These are phyloP conservation scores for Trichoderma atroviride DNA, from an alignment of 2,329 filamentous ascomycete species.

Conservation along the genomic window DNA sequence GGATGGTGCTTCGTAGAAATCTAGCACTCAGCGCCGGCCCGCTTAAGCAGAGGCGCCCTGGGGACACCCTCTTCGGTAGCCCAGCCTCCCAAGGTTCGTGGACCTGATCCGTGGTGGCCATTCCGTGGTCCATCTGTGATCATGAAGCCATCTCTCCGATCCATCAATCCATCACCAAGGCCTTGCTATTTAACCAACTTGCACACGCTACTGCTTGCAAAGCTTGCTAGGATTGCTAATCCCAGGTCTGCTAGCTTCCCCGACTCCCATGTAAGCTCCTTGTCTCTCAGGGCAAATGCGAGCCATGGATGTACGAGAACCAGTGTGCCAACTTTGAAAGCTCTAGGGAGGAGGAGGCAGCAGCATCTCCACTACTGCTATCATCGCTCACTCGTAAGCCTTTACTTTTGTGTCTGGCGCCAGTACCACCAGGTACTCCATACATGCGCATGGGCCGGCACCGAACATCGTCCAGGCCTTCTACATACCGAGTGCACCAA, in stretches of 20 bases:
- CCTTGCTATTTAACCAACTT: slow-evolving; percentile 12
- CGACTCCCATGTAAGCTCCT: slow-evolving; percentile 24
- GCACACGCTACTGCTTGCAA: background rate
- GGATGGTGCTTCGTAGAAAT: slow-evolving; percentile 21
- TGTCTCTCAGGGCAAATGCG: slow-evolving; percentile 10
- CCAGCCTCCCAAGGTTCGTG: slow-evolving; percentile 1
- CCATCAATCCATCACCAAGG: slow-evolving; percentile 1
- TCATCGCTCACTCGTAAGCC: background rate
- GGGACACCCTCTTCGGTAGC: slow-evolving; percentile 15
- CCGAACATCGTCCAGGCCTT: slow-evolving; percentile 11
- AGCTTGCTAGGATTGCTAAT: slow-evolving; percentile 7
- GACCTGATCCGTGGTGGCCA: slow-evolving; percentile 3
- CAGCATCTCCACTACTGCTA: background rate
- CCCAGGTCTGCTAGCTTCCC: slow-evolving; percentile 20
- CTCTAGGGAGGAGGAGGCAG: background rate
- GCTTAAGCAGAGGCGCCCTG: slow-evolving; percentile 17
- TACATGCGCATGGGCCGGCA: slow-evolving; percentile 8
- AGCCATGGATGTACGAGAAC: background rate
- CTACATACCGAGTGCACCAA: slow-evolving; percentile 23
- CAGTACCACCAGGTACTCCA: background rate
- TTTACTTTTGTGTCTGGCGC: slow-evolving; percentile 16
- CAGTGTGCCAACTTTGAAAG: slow-evolving; percentile 2
- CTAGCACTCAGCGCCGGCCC: slow-evolving; percentile 25
- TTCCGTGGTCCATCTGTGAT: slow-evolving; percentile 9
- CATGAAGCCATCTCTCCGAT: slow-evolving; percentile 10